These are phyloP conservation scores for Jatropha curcas DNA, from an alignment of 345 rosid species.

Conservation along the genomic window DNA sequence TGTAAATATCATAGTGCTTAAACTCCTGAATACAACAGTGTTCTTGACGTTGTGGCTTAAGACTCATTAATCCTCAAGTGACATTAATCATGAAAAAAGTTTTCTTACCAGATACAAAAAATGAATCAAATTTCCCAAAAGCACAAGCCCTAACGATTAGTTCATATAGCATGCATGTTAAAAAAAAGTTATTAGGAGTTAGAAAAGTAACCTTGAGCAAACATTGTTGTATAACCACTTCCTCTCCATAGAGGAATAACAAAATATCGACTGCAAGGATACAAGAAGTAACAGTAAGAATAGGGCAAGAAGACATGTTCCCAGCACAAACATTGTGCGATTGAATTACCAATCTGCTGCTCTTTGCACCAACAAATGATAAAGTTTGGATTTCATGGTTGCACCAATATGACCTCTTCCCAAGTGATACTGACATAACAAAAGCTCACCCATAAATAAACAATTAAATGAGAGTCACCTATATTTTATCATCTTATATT, in stretches of 20 bases:
- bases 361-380: constrained; percentile 73
- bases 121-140: constrained; percentile 4
- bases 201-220: constrained; percentile 70
- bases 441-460: constrained; percentile 15
- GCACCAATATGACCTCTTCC: constrained; percentile 88
- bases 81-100: background rate
- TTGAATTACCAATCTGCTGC: constrained; percentile 68
- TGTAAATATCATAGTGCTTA: background rate
- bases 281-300: constrained; percentile 6
- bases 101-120: background rate
- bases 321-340: constrained; percentile 16
- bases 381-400: constrained; percentile 71
- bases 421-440: constrained; percentile 63
- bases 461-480: constrained; percentile 1
- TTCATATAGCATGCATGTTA: background rate
- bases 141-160: background rate
- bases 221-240: constrained; percentile 87
- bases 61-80: background rate
- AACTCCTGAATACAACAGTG: background rate
- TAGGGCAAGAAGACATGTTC: background rate
- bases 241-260: constrained; percentile 91
- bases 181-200: background rate
- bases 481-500: background rate
- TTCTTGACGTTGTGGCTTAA: background rate
- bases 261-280: constrained; percentile 70